Evolutionary conservation across 495 filamentous ascomycete genomes (phyloP).

Genomic region (Glonium stellatum): DNA sequence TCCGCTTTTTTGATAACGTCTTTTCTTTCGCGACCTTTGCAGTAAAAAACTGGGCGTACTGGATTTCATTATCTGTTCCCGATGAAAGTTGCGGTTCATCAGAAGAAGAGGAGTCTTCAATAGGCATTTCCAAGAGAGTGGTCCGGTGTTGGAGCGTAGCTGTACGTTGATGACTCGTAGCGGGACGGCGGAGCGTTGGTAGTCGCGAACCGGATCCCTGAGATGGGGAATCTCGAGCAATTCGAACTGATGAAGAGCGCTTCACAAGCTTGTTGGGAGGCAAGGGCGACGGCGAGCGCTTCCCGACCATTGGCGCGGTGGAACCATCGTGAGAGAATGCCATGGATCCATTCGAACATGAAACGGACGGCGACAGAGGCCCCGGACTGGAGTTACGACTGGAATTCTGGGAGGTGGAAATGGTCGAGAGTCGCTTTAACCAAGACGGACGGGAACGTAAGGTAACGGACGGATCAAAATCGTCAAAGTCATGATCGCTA

Average conservation of each 20-base stretch:
- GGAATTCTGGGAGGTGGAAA: constrained; percentile 60
- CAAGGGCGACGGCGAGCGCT: constrained; percentile 43
- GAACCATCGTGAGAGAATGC: constrained; percentile 46
- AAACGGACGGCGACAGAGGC: constrained; percentile 61
- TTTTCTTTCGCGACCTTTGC: constrained; percentile 28
- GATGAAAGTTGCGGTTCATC: constrained; percentile 5
- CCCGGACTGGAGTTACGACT: constrained; percentile 59
- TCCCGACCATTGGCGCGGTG: constrained; percentile 54
- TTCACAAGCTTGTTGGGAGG: constrained; percentile 85
- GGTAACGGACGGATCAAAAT: constrained; percentile 40
- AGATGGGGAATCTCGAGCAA: constrained; percentile 35
- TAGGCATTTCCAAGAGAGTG: constrained; percentile 20
- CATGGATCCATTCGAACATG: constrained; percentile 63
- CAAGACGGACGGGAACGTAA: constrained; percentile 60
- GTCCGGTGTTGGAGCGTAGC: constrained; percentile 55
- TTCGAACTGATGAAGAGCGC: constrained; percentile 59
- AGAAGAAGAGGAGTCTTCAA: constrained; percentile 17
- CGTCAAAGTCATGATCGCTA: constrained; percentile 25
- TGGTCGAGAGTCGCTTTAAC: constrained; percentile 66
- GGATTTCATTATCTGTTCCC: constrained; percentile 12
- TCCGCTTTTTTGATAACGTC: constrained; percentile 25
- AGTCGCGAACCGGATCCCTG: constrained; percentile 48
- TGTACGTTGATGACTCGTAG: constrained; percentile 80
- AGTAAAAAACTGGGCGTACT: constrained; percentile 35
- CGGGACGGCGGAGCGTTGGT: constrained; percentile 63